Evolutionary conservation across 2,329 filamentous ascomycete genomes (phyloP).

Genomic region (Fusarium napiforme): DNA sequence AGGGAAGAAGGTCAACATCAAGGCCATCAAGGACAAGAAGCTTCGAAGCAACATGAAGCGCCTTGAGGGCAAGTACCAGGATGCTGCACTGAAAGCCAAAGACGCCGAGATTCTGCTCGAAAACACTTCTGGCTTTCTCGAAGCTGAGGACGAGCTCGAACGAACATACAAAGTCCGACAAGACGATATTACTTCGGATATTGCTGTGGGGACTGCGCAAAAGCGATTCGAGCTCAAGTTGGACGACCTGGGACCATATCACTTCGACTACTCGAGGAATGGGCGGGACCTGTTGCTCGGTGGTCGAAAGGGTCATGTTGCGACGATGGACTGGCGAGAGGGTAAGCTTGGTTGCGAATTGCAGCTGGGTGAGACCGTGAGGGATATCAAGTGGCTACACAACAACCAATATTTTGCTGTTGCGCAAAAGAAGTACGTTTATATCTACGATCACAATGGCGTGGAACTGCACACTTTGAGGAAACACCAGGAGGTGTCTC

Average conservation of each 20-base stretch:
- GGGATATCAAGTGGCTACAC: constrained; percentile 91
- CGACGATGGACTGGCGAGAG: constrained; percentile 95
- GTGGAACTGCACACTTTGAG: constrained; percentile 92
- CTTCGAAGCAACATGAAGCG: constrained; percentile 80
- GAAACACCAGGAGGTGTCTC: constrained; percentile 89
- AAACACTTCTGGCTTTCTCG: constrained; percentile 84
- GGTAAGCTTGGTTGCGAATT: constrained; percentile 92
- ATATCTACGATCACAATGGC: constrained; percentile 93
- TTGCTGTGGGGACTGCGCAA: constrained; percentile 86
- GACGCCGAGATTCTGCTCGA: constrained; percentile 96
- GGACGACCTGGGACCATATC: constrained; percentile 84
- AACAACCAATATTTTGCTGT: constrained; percentile 96
- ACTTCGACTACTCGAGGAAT: constrained; percentile 89
- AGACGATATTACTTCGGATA: constrained; percentile 79
- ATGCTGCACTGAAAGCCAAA: constrained; percentile 85
- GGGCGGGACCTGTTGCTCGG: constrained; percentile 86
- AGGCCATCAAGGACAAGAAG: constrained; percentile 87
- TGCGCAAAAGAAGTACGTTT: constrained; percentile 95
- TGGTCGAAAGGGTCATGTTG: constrained; percentile 92
- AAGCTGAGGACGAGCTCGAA: constrained; percentile 89
- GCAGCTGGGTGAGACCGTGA: constrained; percentile 88
- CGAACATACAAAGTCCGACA: constrained; percentile 93
- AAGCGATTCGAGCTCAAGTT: constrained; percentile 93
- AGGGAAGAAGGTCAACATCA: constrained; percentile 78
- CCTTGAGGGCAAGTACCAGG: constrained; percentile 84